These are phyloP conservation scores for Dictyophora rubrovolvata DNA, from an alignment of 768 basidiomycete genomes.

Conservation along the genomic window DNA sequence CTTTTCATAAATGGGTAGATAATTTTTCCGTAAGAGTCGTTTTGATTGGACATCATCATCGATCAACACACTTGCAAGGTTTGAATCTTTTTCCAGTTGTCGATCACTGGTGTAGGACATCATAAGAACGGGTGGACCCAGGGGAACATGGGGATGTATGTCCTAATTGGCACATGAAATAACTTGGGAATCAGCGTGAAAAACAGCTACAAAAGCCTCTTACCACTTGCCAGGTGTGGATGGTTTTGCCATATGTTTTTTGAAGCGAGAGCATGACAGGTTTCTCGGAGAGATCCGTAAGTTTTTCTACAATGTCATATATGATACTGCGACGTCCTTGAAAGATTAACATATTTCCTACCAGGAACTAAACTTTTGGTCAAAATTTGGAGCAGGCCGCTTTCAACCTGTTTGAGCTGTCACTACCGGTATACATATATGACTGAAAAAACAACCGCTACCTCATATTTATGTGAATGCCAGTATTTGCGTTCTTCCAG, in stretches of 20 bases:
- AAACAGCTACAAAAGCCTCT: neutral
- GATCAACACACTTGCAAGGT: slow-evolving; percentile 26
- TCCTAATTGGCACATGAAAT: slow-evolving; percentile 15
- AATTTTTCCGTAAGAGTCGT: slow-evolving; percentile 23
- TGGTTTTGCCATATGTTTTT: slow-evolving; percentile 37
- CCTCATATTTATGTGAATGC: slow-evolving; percentile 45
- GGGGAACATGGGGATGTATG: slow-evolving; percentile 28
- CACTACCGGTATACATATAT: neutral
- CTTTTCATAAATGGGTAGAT: slow-evolving; percentile 30
- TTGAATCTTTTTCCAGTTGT: slow-evolving; percentile 22
- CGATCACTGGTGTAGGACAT: slow-evolving; percentile 31
- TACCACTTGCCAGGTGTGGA: slow-evolving; percentile 26
- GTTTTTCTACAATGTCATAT: slow-evolving; percentile 12
- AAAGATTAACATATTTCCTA: neutral
- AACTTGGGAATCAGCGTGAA: neutral
- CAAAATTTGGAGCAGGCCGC: slow-evolving; percentile 24
- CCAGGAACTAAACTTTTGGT: slow-evolving; percentile 20
- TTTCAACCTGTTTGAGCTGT: slow-evolving; percentile 20
- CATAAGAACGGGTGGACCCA: slow-evolving; percentile 40
- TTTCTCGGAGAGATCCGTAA: slow-evolving; percentile 28
- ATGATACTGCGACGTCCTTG: neutral
- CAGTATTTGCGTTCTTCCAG: slow-evolving; percentile 40
- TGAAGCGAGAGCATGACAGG: slow-evolving; percentile 35
- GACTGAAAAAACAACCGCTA: slow-evolving; percentile 11
- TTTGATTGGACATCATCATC: slow-evolving; percentile 27